Percentiles rank a stretch among this genome's conserved stretches.
phyloP scores from a whole-genome alignment of 306 rosid genomes.

The Malus orientalis region DNA sequence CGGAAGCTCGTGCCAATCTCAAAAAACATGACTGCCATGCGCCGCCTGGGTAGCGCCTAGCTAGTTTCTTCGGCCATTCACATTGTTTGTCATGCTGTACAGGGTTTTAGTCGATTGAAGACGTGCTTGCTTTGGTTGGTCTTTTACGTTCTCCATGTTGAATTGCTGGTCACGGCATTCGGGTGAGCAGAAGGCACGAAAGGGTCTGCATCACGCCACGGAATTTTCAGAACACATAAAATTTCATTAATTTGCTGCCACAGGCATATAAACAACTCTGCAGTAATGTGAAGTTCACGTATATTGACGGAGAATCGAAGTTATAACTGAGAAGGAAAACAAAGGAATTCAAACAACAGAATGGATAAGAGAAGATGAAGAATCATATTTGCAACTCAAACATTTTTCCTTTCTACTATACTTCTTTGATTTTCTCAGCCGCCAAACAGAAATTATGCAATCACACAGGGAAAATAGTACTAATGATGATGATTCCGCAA shows the following conservation, averaged over 20 bases:
- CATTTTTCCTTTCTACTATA: not conserved
- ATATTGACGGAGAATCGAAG: not conserved
- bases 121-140: not conserved
- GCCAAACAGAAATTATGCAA: not conserved
- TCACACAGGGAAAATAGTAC: not conserved
- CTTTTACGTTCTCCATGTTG: not conserved
- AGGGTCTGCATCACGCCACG: constrained; percentile 6
- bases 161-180: constrained; percentile 19
- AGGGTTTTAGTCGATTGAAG: not conserved
- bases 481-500: too few relatives aligned
- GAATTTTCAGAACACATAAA: not conserved
- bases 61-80: not conserved
- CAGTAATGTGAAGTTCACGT: not conserved
- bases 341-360: not conserved
- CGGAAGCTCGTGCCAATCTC: constrained; percentile 9
- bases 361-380: not conserved
- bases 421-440: not conserved
- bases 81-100: not conserved
- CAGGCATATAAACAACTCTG: not conserved
- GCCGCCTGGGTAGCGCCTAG: not conserved
- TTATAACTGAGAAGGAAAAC: not conserved
- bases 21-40: constrained; percentile 16
- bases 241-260: not conserved
- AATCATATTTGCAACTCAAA: not conserved
- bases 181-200: constrained; percentile 18